Percentiles rank a stretch among this genome's conserved stretches.
Evolutionary conservation across 1,139 yeast genomes (phyloP).

Genomic region (Waltiozyma sp.): DNA sequence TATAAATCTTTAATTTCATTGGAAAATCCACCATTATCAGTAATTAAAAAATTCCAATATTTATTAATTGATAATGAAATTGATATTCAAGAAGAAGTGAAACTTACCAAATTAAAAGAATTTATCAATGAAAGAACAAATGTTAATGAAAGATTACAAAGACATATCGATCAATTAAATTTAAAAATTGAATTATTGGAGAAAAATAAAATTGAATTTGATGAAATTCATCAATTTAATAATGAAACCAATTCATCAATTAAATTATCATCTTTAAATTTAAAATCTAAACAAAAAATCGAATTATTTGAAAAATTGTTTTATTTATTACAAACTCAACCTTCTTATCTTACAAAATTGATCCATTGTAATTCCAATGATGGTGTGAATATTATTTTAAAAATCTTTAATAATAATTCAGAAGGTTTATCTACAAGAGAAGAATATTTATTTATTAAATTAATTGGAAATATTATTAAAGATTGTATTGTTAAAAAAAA

Average conservation of each 20-base stretch:
- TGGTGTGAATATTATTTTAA: constrained; percentile 16
- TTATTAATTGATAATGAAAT: constrained; percentile 63
- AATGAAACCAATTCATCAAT: constrained; percentile 15
- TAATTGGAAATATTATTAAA: constrained; percentile 42
- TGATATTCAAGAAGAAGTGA: constrained; percentile 70
- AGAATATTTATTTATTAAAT: constrained; percentile 57
- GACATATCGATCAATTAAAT: constrained; percentile 69
- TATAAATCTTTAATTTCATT: constrained; percentile 60
- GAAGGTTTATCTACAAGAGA: constrained; percentile 38
- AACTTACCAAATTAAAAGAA: constrained; percentile 58
- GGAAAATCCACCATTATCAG: constrained; percentile 67
- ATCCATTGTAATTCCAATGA: constrained; percentile 23
- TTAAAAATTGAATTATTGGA: constrained; percentile 69
- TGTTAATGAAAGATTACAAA: constrained; percentile 57
- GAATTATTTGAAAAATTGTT: constrained; percentile 62
- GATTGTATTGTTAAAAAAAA: constrained; percentile 21
- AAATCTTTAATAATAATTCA: constrained; percentile 15
- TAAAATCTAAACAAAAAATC: constrained; percentile 19
- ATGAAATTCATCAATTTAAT: constrained; percentile 55
- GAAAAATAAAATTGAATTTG: constrained; percentile 69
- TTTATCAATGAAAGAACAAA: constrained; percentile 52
- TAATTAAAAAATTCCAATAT: constrained; percentile 68
- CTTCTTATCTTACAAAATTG: constrained; percentile 56
- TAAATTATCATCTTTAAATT: constrained; percentile 18
- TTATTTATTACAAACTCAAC: constrained; percentile 77